Percentiles rank a stretch among this genome's conserved stretches.
phyloP scores from a whole-genome alignment of 192 early-diverging fungal species.

The Coemansia sp. region DNA sequence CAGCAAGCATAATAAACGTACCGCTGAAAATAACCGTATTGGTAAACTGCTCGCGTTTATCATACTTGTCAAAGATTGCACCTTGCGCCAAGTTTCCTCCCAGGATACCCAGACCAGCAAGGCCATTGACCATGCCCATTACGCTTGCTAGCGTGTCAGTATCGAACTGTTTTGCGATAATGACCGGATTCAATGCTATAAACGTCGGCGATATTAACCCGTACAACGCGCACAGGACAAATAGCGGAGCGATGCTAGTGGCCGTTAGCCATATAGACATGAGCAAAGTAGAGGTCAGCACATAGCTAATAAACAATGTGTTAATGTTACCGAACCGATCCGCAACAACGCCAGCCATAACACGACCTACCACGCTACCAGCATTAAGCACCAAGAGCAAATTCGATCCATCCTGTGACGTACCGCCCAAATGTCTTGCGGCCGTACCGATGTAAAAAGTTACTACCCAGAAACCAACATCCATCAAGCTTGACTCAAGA shows the following conservation, averaged over 20 bases:
- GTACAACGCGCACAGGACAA: conserved; percentile 38
- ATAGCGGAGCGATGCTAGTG: conserved; percentile 22
- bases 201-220: conserved; percentile 44
- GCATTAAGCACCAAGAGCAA: conserved; percentile 41
- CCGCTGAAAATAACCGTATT: conserved; percentile 46
- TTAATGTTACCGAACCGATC: conserved; percentile 40
- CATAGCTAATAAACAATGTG: conserved; percentile 25
- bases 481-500: conserved; percentile 25
- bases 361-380: conserved; percentile 25
- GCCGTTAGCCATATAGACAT: conserved; percentile 46
- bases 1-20: conserved; percentile 33
- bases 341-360: conserved; percentile 36
- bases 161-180: conserved; percentile 22
- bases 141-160: conserved; percentile 18
- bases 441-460: conserved; percentile 43
- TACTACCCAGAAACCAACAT: conserved; percentile 52
- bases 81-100: conserved; percentile 33
- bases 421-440: conserved; percentile 26
- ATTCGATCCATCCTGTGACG: conserved; percentile 19
- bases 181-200: conserved; percentile 45
- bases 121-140: conserved; percentile 32
- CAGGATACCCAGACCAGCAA: conserved; percentile 25
- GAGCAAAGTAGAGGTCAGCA: conserved; percentile 22
- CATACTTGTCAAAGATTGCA: conserved; percentile 30
- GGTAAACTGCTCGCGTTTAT: conserved; percentile 30